Conservation (phyloP, 805 yeast genomes). For the Cyberlindnera mississippiensis region DNA sequence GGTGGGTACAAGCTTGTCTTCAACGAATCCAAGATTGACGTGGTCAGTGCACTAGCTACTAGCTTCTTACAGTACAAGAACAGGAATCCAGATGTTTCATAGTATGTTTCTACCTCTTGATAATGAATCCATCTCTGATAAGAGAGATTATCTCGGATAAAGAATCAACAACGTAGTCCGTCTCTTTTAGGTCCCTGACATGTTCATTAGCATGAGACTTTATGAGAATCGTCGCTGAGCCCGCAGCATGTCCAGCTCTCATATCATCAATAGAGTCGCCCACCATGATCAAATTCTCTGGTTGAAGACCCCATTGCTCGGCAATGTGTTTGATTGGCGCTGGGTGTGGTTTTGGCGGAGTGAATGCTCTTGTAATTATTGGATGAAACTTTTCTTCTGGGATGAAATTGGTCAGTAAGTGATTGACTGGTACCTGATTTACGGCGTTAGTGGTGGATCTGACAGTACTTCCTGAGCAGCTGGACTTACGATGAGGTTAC, state of each 20-base stretch:
- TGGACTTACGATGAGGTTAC: conserved; percentile 40
- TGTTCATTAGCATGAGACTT: conserved; percentile 47
- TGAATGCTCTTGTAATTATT: conserved; percentile 57
- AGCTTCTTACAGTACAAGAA: conserved; percentile 15
- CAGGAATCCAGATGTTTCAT: background rate
- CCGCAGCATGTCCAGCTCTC: conserved; percentile 61
- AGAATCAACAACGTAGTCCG: conserved; percentile 23
- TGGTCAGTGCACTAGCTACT: conserved; percentile 12
- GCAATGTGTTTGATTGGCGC: conserved; percentile 59
- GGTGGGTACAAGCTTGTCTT: conserved; percentile 7
- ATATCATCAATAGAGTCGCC: conserved; percentile 74
- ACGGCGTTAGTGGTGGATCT: background rate
- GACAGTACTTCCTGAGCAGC: too few relatives aligned
- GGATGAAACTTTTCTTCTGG: conserved; percentile 43
- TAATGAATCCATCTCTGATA: conserved; percentile 34
- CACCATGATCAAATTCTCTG: conserved; percentile 56
- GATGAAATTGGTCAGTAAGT: conserved; percentile 43
- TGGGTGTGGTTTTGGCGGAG: conserved; percentile 68
- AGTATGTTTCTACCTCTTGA: background rate
- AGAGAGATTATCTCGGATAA: conserved; percentile 35
- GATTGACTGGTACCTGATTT: conserved; percentile 42
- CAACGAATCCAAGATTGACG: conserved; percentile 16
- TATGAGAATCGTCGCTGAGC: conserved; percentile 52
- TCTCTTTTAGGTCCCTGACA: conserved; percentile 34
- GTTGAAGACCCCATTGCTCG: conserved; percentile 40